Percentiles rank a stretch among this genome's conserved stretches.
Conservation (phyloP, 2,329 filamentous ascomycete genomes). For the Sporothrix luriei region DNA sequence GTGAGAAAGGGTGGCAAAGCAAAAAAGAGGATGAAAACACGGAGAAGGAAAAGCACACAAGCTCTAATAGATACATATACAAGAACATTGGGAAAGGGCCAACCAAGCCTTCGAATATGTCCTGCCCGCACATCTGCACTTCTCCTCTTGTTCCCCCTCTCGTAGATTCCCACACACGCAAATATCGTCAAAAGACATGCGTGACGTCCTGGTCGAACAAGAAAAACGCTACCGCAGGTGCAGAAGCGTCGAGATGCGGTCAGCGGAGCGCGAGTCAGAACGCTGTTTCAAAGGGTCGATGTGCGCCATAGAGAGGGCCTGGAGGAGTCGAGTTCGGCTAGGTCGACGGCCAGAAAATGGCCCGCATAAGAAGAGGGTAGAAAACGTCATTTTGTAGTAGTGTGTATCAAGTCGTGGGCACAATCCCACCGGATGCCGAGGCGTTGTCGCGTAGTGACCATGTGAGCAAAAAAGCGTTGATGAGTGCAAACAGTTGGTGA, state of each 20-base stretch:
- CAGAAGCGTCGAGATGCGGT: not conserved
- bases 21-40: not conserved
- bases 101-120: not conserved
- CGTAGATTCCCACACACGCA: not conserved
- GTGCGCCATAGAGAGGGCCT: not conserved
- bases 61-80: slow-evolving; percentile 30
- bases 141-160: not conserved
- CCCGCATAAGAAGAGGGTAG: not conserved
- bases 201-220: not conserved
- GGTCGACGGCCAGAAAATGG: not conserved
- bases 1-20: not conserved
- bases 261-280: not conserved
- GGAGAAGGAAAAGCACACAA: slow-evolving; percentile 9
- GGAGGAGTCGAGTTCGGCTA: not conserved
- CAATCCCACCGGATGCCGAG: slow-evolving; percentile 16
- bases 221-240: not conserved
- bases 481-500: not conserved
- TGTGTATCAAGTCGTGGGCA: slow-evolving; percentile 22
- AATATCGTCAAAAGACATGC: not conserved
- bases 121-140: not conserved
- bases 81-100: slow-evolving; percentile 5
- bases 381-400: slow-evolving; percentile 2
- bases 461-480: slow-evolving; percentile 2
- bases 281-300: not conserved
- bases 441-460: slow-evolving; percentile 22